Conservation (phyloP, 176 grass and related monocot species). For the Leersia perrieri region DNA sequence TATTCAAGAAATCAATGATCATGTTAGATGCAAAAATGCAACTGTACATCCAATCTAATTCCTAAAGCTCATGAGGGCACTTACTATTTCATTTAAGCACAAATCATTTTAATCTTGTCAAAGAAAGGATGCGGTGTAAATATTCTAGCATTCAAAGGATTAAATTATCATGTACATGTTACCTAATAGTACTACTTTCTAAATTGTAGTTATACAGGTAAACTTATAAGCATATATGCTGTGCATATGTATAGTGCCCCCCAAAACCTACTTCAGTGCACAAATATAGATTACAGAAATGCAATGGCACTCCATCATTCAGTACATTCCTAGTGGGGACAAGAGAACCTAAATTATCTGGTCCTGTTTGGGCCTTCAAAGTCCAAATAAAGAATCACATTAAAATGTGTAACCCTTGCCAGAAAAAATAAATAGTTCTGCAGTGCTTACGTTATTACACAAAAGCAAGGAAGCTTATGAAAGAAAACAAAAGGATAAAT, state of each 20-base stretch:
- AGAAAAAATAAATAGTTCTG: no score
- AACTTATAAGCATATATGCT: neutral
- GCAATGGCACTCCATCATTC: no score
- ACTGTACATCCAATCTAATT: neutral
- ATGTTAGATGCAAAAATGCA: neutral
- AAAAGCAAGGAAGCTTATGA: no score
- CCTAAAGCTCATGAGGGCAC: neutral
- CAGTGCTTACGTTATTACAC: no score
- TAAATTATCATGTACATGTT: neutral
- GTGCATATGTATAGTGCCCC: neutral
- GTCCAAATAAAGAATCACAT: no score
- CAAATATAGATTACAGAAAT: no score
- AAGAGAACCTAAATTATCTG: no score
- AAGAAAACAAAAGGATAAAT: no score
- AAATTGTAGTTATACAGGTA: neutral
- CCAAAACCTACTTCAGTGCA: no score
- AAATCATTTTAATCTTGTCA: neutral
- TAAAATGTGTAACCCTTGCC: no score
- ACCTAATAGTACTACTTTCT: neutral
- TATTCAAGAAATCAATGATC: slow-evolving; percentile 15
- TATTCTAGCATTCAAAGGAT: neutral
- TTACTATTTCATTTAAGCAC: neutral
- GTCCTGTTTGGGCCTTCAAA: no score
- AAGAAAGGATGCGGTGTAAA: neutral
- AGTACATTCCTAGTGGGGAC: no score